phyloP scores from a whole-genome alignment of 2,329 filamentous ascomycete genomes.

The Metarhizium brunneum region DNA sequence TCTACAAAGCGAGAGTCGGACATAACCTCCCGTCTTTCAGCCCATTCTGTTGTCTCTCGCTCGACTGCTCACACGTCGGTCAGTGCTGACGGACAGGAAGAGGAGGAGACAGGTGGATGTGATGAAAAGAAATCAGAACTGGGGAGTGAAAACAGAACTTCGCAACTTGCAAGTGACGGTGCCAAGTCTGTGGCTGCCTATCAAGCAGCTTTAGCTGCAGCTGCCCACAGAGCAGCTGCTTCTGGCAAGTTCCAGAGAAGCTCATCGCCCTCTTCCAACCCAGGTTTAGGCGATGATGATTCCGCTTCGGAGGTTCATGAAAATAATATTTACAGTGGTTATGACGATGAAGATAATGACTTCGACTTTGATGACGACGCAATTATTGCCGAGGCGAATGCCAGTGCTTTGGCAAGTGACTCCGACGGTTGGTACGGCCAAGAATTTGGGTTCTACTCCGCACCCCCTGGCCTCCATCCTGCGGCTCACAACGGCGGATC shows the following conservation, averaged over 20 bases:
- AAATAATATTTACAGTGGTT: conserved; percentile 31
- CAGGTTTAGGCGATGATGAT: conserved; percentile 3
- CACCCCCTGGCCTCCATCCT: conserved; percentile 33
- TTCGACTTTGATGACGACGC: conserved; percentile 72
- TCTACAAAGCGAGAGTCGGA: conserved; percentile 35
- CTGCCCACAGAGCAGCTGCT: conserved; percentile 65
- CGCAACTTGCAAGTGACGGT: conserved; percentile 6
- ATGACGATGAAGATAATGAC: conserved; percentile 53
- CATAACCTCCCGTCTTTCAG: conserved; percentile 34
- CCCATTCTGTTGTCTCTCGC: conserved; percentile 30
- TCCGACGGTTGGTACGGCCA: conserved; percentile 90
- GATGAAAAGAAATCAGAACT: neutral
- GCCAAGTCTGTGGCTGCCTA: conserved; percentile 49
- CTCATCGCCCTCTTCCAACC: conserved; percentile 27
- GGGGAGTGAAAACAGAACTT: neutral
- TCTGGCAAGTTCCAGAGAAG: conserved; percentile 66
- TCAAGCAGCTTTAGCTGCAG: conserved; percentile 75
- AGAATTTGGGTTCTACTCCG: conserved; percentile 93
- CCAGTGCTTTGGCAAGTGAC: conserved; percentile 84
- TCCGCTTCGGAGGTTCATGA: conserved; percentile 4
- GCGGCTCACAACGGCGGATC: conserved; percentile 33
- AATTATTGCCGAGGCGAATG: conserved; percentile 92
- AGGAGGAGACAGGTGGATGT: neutral
- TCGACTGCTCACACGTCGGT: conserved; percentile 47
- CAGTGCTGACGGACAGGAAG: conserved; percentile 19